A percentile compares a stretch with the other conserved stretches of the same genome.
These are phyloP conservation scores for Cryphonectria nitschkei DNA, from an alignment of 2,329 filamentous ascomycete genomes.

Conservation along the genomic window DNA sequence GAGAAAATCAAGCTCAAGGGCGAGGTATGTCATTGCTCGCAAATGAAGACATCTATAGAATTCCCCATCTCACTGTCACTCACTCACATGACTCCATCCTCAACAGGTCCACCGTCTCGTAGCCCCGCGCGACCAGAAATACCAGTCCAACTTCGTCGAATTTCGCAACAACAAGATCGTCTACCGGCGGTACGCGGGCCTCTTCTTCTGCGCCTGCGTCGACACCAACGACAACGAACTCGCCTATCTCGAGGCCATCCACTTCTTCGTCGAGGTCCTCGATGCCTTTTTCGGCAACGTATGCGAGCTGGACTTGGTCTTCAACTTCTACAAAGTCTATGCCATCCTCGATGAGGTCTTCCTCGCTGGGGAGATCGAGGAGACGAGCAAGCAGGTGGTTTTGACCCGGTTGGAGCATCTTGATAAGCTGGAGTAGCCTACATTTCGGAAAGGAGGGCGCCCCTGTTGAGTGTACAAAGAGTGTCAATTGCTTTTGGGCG, in stretches of 20 bases:
- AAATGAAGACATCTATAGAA: too few species aligned
- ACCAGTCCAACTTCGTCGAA: slow-evolving; percentile 99
- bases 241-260: slow-evolving; percentile 94
- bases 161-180: slow-evolving; percentile 94
- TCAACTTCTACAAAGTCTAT: slow-evolving; percentile 88
- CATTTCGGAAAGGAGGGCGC: neutral
- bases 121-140: slow-evolving; percentile 96
- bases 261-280: slow-evolving; percentile 98
- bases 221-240: slow-evolving; percentile 99
- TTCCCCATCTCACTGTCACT: neutral
- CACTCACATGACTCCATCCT: neutral
- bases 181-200: slow-evolving; percentile 93
- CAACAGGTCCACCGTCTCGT: slow-evolving; percentile 90
- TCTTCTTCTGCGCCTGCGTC: slow-evolving; percentile 99
- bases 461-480: slow-evolving; percentile 16
- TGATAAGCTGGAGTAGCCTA: slow-evolving; percentile 82
- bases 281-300: slow-evolving; percentile 99
- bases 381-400: slow-evolving; percentile 98
- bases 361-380: slow-evolving; percentile 94
- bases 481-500: slow-evolving; percentile 20
- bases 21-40: slow-evolving; percentile 62
- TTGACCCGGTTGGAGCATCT: slow-evolving; percentile 91
- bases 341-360: slow-evolving; percentile 99
- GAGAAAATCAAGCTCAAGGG: slow-evolving; percentile 99
- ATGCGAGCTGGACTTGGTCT: slow-evolving; percentile 91